A percentile compares a stretch with the other conserved stretches of the same genome.
These are phyloP conservation scores for Macrophomina tecta DNA, from an alignment of 2,329 filamentous ascomycete genomes.

Conservation along the genomic window DNA sequence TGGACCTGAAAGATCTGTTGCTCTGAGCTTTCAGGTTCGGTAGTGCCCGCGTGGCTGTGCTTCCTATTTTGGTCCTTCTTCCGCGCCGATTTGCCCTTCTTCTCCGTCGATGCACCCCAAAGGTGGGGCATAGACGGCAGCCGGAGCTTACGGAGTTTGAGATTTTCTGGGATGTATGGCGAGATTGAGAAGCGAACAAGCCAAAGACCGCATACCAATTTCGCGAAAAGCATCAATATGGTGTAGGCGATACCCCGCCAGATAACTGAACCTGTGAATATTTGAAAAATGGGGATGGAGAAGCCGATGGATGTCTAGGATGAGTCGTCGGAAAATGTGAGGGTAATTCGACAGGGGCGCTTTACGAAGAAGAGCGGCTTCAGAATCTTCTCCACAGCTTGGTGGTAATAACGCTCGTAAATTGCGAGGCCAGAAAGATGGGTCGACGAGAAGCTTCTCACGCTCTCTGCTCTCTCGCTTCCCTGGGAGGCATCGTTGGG, in stretches of 20 bases:
- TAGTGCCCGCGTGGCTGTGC: conserved; percentile 3
- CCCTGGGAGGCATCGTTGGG: background rate
- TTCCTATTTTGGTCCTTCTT: conserved; percentile 9
- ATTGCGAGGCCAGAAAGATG: conserved; percentile 38
- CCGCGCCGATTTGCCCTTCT: background rate
- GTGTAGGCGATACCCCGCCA: conserved; percentile 79
- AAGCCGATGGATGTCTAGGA: conserved; percentile 68
- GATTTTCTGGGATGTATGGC: conserved; percentile 8
- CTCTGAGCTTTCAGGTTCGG: background rate
- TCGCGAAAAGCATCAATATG: conserved; percentile 68
- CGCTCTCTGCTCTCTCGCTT: background rate
- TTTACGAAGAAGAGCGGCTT: conserved; percentile 73
- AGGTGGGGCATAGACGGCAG: conserved; percentile 16
- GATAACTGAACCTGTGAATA: conserved; percentile 68
- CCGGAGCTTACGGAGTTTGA: conserved; percentile 9
- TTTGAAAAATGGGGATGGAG: conserved; percentile 73
- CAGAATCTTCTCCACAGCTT: conserved; percentile 59
- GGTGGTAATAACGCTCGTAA: conserved; percentile 56
- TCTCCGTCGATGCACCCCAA: conserved; percentile 4
- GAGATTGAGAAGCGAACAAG: conserved; percentile 44
- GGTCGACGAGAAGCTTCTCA: background rate
- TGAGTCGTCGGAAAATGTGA: background rate
- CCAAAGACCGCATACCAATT: conserved; percentile 50
- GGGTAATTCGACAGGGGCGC: conserved; percentile 31
- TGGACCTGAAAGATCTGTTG: conserved; percentile 11